These are phyloP conservation scores for Xylariaceae sp. DNA, from an alignment of 2,329 filamentous ascomycete species.

Conservation along the genomic window DNA sequence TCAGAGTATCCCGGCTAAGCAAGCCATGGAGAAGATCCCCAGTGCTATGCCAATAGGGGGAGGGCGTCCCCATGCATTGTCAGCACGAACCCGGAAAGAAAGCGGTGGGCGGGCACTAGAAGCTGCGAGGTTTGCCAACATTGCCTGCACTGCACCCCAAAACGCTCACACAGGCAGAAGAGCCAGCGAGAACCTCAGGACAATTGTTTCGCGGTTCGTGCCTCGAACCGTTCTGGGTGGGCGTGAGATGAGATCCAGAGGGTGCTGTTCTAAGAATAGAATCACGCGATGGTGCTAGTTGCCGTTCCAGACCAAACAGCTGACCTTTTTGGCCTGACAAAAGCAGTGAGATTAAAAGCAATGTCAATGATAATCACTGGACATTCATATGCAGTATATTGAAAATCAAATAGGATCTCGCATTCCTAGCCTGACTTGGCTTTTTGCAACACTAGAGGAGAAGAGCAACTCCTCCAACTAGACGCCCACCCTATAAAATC, in stretches of 20 bases:
- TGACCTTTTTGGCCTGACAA: conserved; percentile 17
- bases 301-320: conserved; percentile 23
- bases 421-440: conserved; percentile 8
- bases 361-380: background rate
- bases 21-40: conserved; percentile 31
- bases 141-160: conserved; percentile 20
- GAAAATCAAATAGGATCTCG: conserved; percentile 14
- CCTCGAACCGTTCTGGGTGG: conserved; percentile 17
- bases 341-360: background rate
- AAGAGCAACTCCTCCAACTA: conserved; percentile 10
- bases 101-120: conserved; percentile 19
- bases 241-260: conserved; percentile 20
- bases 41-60: conserved; percentile 27
- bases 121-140: conserved; percentile 20
- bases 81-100: conserved; percentile 29
- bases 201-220: conserved; percentile 6
- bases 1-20: conserved; percentile 30
- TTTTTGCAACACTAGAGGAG: conserved; percentile 1
- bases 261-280: conserved; percentile 29
- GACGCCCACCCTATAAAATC: background rate
- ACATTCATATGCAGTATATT: too few species aligned
- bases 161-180: conserved; percentile 7
- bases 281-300: conserved; percentile 3
- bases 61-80: conserved; percentile 24
- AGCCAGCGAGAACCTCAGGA: conserved; percentile 4